phyloP scores from a whole-genome alignment of 1,284 basidiomycete genomes.

The Cutaneotrichosporon cavernicola region DNA sequence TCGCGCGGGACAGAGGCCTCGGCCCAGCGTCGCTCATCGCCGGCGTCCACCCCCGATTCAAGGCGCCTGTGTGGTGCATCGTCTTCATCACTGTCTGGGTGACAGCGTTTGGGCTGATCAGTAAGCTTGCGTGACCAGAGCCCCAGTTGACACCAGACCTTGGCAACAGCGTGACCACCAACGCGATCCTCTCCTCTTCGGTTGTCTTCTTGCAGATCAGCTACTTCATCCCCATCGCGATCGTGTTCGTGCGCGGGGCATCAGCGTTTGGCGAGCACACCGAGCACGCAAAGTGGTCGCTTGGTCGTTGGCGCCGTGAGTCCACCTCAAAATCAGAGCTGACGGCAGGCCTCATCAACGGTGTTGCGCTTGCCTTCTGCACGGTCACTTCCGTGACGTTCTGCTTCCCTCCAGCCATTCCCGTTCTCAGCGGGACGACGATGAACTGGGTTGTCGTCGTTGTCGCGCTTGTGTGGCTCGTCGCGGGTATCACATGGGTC shows the following conservation, averaged over 20 bases:
- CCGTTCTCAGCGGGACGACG: constrained; percentile 43
- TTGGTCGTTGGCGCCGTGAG: constrained; percentile 38
- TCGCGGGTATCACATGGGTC: constrained; percentile 48
- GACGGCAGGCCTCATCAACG: constrained; percentile 31
- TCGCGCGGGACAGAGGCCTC: constrained; percentile 14
- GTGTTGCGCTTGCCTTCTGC: constrained; percentile 52
- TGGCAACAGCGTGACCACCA: constrained; percentile 57
- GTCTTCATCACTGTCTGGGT: constrained; percentile 49
- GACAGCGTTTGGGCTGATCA: constrained; percentile 56
- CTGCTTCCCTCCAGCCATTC: constrained; percentile 56
- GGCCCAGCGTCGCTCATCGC: constrained; percentile 4
- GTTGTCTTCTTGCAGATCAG: constrained; percentile 34
- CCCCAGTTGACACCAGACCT: constrained; percentile 45
- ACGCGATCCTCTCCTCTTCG: constrained; percentile 52
- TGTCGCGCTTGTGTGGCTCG: constrained; percentile 40
- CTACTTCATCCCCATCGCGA: constrained; percentile 47
- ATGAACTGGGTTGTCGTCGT: constrained; percentile 56
- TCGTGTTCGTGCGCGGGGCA: constrained; percentile 53
- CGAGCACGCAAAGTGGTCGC: constrained; percentile 36
- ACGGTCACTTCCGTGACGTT: constrained; percentile 56
- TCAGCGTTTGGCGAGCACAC: constrained; percentile 43
- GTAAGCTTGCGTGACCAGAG: background rate
- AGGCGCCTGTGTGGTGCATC: constrained; percentile 33
- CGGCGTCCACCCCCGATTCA: constrained; percentile 20
- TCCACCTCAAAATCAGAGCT: background rate